Evolutionary conservation across 2,329 filamentous ascomycete species (phyloP).

Genomic region (Hypomyces rosellus): DNA sequence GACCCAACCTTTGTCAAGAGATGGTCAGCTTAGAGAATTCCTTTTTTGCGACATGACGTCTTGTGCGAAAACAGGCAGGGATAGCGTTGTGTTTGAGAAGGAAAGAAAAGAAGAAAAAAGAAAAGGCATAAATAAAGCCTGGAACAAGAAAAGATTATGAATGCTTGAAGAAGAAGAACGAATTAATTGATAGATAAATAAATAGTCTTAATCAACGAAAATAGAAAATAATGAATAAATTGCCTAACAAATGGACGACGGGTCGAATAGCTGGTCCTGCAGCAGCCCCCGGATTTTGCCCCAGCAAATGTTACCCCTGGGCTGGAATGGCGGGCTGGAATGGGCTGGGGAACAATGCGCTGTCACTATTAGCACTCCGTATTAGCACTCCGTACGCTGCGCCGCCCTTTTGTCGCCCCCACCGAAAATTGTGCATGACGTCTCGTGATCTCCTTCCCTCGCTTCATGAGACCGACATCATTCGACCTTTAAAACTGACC

Average conservation of each 20-base stretch:
- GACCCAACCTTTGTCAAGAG: constrained; percentile 6
- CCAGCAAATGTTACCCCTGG: too few relatives aligned
- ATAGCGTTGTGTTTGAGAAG: not conserved
- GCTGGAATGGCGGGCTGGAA: too few relatives aligned
- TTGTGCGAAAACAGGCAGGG: not conserved
- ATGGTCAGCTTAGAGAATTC: too few relatives aligned
- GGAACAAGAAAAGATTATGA: too few relatives aligned
- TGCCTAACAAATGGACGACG: not conserved
- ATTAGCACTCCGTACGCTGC: not conserved
- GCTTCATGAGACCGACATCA: constrained; percentile 6
- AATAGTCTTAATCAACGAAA: not conserved
- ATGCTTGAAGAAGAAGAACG: not conserved
- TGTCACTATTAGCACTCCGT: too few relatives aligned
- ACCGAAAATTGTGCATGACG: constrained; percentile 5
- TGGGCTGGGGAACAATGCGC: too few relatives aligned
- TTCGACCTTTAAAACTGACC: not conserved
- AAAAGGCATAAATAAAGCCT: too few relatives aligned
- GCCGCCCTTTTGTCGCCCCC: constrained; percentile 1
- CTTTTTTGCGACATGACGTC: too few relatives aligned
- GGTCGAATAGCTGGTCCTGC: not conserved
- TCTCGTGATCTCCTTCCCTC: constrained; percentile 11
- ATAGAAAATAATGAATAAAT: too few relatives aligned
- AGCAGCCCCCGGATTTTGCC: constrained; percentile 9
- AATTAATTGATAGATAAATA: not conserved
- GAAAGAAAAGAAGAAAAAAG: too few relatives aligned